Percentiles rank a stretch among this genome's conserved stretches.
Conservation (phyloP, 352 stramenopile genomes). For the Pythium apleroticum region DNA sequence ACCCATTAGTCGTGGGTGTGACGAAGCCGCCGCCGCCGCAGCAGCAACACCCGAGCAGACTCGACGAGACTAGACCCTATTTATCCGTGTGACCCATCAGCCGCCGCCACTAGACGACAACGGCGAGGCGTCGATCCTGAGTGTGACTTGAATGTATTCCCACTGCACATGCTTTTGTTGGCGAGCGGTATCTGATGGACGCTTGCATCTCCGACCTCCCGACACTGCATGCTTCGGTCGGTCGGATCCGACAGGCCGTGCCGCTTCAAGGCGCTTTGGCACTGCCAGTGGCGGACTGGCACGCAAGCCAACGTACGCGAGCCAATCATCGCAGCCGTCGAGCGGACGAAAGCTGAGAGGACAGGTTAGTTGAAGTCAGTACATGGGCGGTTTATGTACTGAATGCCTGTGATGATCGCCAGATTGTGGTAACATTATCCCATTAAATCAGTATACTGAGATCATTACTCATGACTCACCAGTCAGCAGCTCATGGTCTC, state of each 20-base stretch:
- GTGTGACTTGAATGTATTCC: background rate
- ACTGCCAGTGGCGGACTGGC: background rate
- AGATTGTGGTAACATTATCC: background rate
- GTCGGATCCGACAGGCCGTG: too few species aligned
- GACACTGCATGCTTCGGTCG: too few species aligned
- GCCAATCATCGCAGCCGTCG: constrained; percentile 2
- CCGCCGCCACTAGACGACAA: background rate
- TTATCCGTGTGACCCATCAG: constrained; percentile 1
- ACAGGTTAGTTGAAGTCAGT: constrained; percentile 5
- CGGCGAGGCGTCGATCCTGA: background rate
- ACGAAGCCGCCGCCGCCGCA: too few species aligned
- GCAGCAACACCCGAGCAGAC: too few species aligned
- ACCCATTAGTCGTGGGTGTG: background rate
- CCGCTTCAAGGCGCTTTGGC: too few species aligned
- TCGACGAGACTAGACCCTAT: background rate
- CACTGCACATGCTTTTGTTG: background rate
- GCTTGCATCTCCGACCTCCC: too few species aligned
- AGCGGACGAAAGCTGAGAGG: background rate
- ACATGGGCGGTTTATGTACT: background rate
- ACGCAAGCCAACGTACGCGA: background rate
- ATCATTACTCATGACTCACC: background rate
- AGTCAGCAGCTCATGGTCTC: constrained; percentile 3
- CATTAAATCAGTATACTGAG: constrained; percentile 8
- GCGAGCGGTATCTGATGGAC: too few species aligned
- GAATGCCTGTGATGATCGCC: background rate